Evolutionary conservation across 768 basidiomycete species (phyloP).

Genomic region (Mycena floridula): DNA sequence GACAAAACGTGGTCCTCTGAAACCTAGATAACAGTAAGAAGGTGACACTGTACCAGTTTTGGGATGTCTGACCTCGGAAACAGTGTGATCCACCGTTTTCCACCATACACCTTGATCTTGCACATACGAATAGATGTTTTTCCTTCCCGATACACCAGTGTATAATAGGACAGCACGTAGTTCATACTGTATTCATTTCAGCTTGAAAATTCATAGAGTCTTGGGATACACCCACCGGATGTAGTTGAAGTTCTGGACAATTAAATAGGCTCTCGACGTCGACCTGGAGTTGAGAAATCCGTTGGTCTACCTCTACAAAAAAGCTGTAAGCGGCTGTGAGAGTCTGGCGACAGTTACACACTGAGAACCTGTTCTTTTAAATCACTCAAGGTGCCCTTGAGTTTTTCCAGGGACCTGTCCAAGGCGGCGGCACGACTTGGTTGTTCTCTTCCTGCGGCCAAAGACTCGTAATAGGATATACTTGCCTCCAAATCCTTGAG

Average conservation of each 20-base stretch:
- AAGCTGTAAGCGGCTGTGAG: no score
- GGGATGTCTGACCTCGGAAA: slow-evolving; percentile 48
- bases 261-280: slow-evolving; percentile 44
- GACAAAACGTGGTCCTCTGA: slow-evolving; percentile 62
- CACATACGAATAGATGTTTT: slow-evolving; percentile 74
- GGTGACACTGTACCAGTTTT: not conserved
- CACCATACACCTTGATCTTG: slow-evolving; percentile 69
- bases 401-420: slow-evolving; percentile 36
- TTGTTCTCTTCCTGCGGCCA: slow-evolving; percentile 46
- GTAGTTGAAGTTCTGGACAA: slow-evolving; percentile 57
- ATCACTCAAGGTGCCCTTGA: no score
- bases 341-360: no score
- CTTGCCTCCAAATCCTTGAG: slow-evolving; percentile 54
- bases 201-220: not conserved
- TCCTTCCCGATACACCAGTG: slow-evolving; percentile 72
- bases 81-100: slow-evolving; percentile 69
- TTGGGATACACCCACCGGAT: slow-evolving; percentile 35
- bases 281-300: no score
- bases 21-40: slow-evolving; percentile 38
- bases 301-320: no score
- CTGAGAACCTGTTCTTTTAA: no score
- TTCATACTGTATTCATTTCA: slow-evolving; percentile 81
- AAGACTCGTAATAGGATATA: slow-evolving; percentile 66
- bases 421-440: slow-evolving; percentile 39
- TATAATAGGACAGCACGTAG: slow-evolving; percentile 74